Evolutionary conservation across 2,329 filamentous ascomycete species (phyloP), one percentile per base, ranked within the genome.

Genomic region (Scolecobasidium constrictum): DNA sequence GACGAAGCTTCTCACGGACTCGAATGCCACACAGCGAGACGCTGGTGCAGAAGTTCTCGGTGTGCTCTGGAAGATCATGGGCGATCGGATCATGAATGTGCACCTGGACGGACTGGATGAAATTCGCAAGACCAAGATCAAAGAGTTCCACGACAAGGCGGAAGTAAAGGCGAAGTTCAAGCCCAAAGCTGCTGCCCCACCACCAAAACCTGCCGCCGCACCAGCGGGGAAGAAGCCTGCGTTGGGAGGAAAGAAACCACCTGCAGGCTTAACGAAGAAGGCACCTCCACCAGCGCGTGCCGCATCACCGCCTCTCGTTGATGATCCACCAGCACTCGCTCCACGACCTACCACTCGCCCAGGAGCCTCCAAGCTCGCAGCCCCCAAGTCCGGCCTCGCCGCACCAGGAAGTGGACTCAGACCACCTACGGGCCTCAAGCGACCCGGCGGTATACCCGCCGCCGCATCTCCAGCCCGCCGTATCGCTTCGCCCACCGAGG

Each of bases 11-110:
- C 71, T 98, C 13, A 81, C 88, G 0, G 92, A 98, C 58, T 90
- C 86, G 0, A 88, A 81, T 51, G 88, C 93, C 53, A 81, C 75
- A 3, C 77, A 94, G 46, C 78, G 92, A 63, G 82, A 90, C 38
- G 87, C 86, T 21, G 92, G 88, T 59, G 88, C 88, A 12, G 92
- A 98, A 61, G 80, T 92, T 23, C 69, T 98, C 3, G 92, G 93
- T 49, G 94, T 88, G 0, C 63, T 98, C 39, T 96, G 95, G 92
- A 98, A 96, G 67, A 96, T 98, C 43, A 85, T 96, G 67, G 90
- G 92, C 34, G 93, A 98, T 62, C 78, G 92, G 45, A 85, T 85
- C 41, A 98, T 98, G 92, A 86, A 83, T 35, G 83, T 86, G 6
- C 84, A 94, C 58, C 67, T 98, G 13, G 90, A 95, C 49, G 86